Evolutionary conservation across 352 stramenopile species (phyloP), one percentile per base, ranked within the genome.

Genomic region (Paralagenidium karlingii): DNA sequence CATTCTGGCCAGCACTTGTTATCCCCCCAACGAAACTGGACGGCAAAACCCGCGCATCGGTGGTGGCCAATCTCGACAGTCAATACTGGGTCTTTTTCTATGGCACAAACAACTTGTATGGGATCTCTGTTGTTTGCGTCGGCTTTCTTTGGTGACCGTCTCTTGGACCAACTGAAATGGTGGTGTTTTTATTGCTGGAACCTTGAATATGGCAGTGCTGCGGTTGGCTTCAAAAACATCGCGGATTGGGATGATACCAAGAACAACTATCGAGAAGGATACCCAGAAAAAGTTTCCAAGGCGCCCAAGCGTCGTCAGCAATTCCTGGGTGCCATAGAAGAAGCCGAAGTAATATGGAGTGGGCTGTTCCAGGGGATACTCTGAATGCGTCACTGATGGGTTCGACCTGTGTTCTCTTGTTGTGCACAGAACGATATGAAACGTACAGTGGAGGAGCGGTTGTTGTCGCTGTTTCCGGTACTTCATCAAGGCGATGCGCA

Each of bases 1-100:
- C 77, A 27, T 90, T 78, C 55, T 90, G 77, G 77, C 77, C 77
- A 16, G 71, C 58, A 20, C 51, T 88, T 31, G 81, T 90, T 40
- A 69, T 60, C 15, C 68, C 87, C 36, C 77, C 74, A 15, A 53
- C 62, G 1, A 46, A 64, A 20, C 33, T 87, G 36, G 53, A 62
- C 2, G 1, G 16, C n/a, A 64, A 68, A n/a, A 38, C 73, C 4
- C 70, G 81, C 30, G 46, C 56, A 8, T 45, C 36, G 5, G 66
- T 58, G 2, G 25, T 78, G 29, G 81, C 83, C 42, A 47, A 58
- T n/a, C 22, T 86, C 26, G 70, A 82, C 19, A 67, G 58, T 11
- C 82, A 86, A 43, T 85, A 65, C 45, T 45, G 75, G 19, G 70
- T 90, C 25, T 81, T 70, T 47, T 90, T 88, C 49, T 90, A 81